Evolutionary conservation across 1,284 basidiomycete species (phyloP).

Genomic region (Volvariella surrecta): DNA sequence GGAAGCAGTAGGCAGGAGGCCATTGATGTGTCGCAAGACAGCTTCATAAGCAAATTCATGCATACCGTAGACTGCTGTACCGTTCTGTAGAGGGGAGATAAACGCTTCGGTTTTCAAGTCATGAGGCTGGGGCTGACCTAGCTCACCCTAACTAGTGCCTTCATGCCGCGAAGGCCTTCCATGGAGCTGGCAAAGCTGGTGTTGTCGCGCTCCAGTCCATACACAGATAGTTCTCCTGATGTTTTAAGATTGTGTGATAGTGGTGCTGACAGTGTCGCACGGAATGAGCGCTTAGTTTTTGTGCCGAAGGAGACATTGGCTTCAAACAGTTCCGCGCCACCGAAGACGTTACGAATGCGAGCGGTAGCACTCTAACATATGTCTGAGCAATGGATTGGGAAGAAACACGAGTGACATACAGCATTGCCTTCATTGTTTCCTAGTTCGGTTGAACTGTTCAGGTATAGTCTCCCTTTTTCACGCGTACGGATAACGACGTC

Average conservation of each 20-base stretch:
- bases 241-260: constrained; percentile 53
- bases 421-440: constrained; percentile 92
- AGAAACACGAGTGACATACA: constrained; percentile 36
- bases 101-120: constrained; percentile 10
- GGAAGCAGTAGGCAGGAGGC: constrained; percentile 68
- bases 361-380: constrained; percentile 76
- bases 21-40: constrained; percentile 65
- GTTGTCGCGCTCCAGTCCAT: constrained; percentile 61
- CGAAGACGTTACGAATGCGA: constrained; percentile 82
- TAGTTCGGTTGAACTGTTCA: constrained; percentile 87
- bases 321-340: constrained; percentile 86
- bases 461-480: constrained; percentile 73
- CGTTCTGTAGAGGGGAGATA: constrained; percentile 28
- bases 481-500: constrained; percentile 77
- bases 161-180: constrained; percentile 59
- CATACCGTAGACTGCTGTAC: constrained; percentile 35
- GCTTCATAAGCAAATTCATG: constrained; percentile 83
- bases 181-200: constrained; percentile 62
- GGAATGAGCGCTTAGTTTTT: constrained; percentile 79
- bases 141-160: constrained; percentile 61
- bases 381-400: no score
- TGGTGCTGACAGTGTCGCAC: constrained; percentile 53
- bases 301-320: constrained; percentile 83
- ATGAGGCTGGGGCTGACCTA: constrained; percentile 23
- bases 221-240: constrained; percentile 51